Evolutionary conservation across 305 asterid species (phyloP), one percentile per base, ranked within the genome.

Genomic region (Nicotiana rustica): DNA sequence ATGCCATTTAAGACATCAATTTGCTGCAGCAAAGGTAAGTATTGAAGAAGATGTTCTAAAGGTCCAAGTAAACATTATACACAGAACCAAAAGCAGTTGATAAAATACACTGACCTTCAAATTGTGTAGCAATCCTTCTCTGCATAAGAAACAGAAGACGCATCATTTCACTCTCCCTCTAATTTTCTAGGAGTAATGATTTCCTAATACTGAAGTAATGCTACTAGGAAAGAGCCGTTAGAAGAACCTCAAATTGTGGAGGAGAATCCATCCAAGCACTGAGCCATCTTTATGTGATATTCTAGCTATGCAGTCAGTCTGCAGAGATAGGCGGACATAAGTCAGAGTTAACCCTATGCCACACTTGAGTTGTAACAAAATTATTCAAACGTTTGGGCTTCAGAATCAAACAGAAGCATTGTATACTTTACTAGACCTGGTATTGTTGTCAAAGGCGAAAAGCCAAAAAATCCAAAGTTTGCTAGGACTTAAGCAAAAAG

Each of bases 241-340:
- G 82, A 10, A 71, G 82, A 77, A 96, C 98, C 99, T 93, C 68
- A 96, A 86, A 70, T 85, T 80, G 18, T 92, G 94, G 71, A 93
- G 94, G 89, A 93, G 93, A 86, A 96, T 89, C 99, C 99, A 96
- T 80, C 97, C 97, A 84, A 91, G 79, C 66, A 96, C 91, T 29
- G 33, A 79, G 38, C 97, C 99, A 80, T 91, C 95, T 81, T 82
- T 83, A 29, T 83, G 83, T 62, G 98, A 96, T 79, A 94, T 86
- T 89, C 98, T 94, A 64, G 97, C 98, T 65, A 94, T 94, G 91
- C 99, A 96, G 84, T 93, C 98, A 38, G 97, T 93, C 99, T 96
- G 90, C 82, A 86, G 17, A 84, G 69, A 25, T 55, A 77, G 49
- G 52, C 15, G 10, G 65, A 79, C 29, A 14, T 25, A 60, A 10